Conservation (phyloP, 768 basidiomycete genomes). For the Mycena albidolilacea region DNA sequence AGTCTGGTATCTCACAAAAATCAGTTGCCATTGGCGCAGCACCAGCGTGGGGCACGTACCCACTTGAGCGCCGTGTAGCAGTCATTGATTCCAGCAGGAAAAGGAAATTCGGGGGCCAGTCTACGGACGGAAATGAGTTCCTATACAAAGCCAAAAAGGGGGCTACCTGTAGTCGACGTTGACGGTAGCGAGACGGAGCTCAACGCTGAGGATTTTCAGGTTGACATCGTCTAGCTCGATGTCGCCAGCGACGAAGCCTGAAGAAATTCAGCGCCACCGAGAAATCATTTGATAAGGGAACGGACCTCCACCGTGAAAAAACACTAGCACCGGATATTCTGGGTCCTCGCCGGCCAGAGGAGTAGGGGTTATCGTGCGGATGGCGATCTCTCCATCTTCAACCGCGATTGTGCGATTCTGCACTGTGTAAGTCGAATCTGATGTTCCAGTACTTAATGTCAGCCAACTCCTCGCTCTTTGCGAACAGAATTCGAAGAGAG, state of each 20-base stretch:
- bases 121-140: background rate
- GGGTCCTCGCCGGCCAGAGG: too few species aligned
- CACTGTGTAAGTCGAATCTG: too few species aligned
- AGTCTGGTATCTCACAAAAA: background rate
- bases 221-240: constrained; percentile 39
- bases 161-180: constrained; percentile 34
- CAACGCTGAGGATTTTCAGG: constrained; percentile 37
- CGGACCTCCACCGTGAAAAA: background rate
- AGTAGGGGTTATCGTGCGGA: too few species aligned
- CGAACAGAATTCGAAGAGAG: too few species aligned
- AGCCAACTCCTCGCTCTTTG: too few species aligned
- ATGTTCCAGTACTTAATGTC: too few species aligned
- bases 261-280: too few species aligned
- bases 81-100: constrained; percentile 27
- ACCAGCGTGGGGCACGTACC: background rate
- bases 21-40: background rate
- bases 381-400: too few species aligned
- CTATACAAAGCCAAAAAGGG: background rate
- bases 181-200: constrained; percentile 39
- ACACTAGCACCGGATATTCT: background rate
- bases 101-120: constrained; percentile 23
- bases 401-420: too few species aligned
- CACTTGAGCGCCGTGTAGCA: constrained; percentile 27
- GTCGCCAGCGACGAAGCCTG: constrained; percentile 24
- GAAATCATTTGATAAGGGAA: background rate